phyloP scores from a whole-genome alignment of 2,329 filamentous ascomycete species.

The Didymella lethalis region DNA sequence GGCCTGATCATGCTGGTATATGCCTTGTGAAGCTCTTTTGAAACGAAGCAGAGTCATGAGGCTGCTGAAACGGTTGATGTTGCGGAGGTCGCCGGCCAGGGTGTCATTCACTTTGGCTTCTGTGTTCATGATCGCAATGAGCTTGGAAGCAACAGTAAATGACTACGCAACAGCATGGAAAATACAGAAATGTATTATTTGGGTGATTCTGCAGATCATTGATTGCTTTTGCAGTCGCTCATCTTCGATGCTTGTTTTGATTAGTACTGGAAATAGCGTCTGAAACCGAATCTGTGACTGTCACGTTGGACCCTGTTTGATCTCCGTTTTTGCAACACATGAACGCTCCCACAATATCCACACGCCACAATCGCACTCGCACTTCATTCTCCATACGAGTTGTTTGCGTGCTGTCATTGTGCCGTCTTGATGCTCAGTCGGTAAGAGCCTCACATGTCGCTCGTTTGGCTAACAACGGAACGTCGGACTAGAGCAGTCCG shows the following conservation, averaged over 20 bases:
- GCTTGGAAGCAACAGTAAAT: neutral
- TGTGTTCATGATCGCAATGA: neutral
- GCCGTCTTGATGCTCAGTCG: slow-evolving; percentile 25
- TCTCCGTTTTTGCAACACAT: slow-evolving; percentile 30
- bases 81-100: neutral
- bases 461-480: slow-evolving; percentile 19
- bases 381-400: slow-evolving; percentile 7
- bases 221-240: slow-evolving; percentile 12
- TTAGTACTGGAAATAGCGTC: slow-evolving; percentile 6
- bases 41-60: slow-evolving; percentile 33
- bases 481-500: slow-evolving; percentile 22
- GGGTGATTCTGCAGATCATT: neutral
- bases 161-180: too few species aligned
- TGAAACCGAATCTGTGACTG: slow-evolving; percentile 30
- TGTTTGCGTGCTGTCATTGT: slow-evolving; percentile 12
- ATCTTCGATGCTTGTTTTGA: slow-evolving; percentile 18
- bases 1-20: slow-evolving; percentile 16
- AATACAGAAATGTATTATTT: neutral
- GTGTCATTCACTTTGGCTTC: neutral
- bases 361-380: slow-evolving; percentile 10
- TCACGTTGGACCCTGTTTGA: slow-evolving; percentile 25
- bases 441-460: slow-evolving; percentile 23
- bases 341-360: slow-evolving; percentile 22
- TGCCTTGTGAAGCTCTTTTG: slow-evolving; percentile 29
- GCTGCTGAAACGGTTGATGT: slow-evolving; percentile 27